phyloP scores from a whole-genome alignment of 768 basidiomycete species.

The Agaricus subrufescens region DNA sequence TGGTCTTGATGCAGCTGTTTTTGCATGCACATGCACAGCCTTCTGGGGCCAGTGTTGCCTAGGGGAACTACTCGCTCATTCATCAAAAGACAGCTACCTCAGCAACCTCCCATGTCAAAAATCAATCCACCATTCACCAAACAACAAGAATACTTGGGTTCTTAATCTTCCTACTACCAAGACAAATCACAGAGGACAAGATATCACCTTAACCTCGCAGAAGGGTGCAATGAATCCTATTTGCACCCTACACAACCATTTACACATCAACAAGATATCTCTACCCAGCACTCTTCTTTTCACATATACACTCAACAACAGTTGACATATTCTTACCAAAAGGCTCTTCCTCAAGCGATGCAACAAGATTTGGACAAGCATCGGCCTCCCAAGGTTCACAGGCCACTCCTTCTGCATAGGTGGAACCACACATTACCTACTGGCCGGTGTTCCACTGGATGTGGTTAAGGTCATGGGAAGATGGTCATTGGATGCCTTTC shows the following conservation, averaged over 20 bases:
- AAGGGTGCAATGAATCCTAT: slow-evolving; percentile 9
- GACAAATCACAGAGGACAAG: slow-evolving; percentile 15
- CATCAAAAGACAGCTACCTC: slow-evolving; percentile 13
- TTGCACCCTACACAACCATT: slow-evolving; percentile 20
- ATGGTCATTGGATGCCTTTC: too few species aligned
- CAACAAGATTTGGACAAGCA: too few species aligned
- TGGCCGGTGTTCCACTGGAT: too few species aligned
- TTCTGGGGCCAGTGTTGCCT: slow-evolving; percentile 31
- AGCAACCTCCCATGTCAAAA: neutral
- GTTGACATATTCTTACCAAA: too few species aligned
- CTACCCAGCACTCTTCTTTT: too few species aligned
- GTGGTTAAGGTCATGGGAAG: too few species aligned
- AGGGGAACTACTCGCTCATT: slow-evolving; percentile 18
- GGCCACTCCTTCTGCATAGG: too few species aligned
- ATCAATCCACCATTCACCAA: slow-evolving; percentile 11
- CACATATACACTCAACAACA: too few species aligned
- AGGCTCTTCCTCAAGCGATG: too few species aligned
- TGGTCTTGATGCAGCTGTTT: slow-evolving; percentile 25
- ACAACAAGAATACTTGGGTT: slow-evolving; percentile 3
- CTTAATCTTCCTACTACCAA: slow-evolving; percentile 33
- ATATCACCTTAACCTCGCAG: slow-evolving; percentile 20
- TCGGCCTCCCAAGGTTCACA: too few species aligned
- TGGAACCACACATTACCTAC: too few species aligned
- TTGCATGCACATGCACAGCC: slow-evolving; percentile 23
- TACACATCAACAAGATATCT: slow-evolving; percentile 9